Conservation (phyloP, 2,329 filamentous ascomycete genomes). For the Drechslerella coelobrocha region DNA sequence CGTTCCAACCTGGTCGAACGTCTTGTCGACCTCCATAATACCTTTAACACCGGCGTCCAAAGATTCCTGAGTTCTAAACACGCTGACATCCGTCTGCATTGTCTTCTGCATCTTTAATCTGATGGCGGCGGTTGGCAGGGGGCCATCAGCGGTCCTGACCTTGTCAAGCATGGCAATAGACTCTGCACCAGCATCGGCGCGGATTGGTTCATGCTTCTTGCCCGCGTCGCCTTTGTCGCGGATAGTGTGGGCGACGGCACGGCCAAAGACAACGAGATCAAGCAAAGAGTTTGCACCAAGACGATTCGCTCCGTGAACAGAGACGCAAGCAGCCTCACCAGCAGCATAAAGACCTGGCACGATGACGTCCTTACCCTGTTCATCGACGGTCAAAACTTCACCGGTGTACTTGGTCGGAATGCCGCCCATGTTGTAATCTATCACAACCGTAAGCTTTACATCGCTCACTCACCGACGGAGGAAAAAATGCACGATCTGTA, state of each 20-base stretch:
- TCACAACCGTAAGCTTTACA: slow-evolving; percentile 57
- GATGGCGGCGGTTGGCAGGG: slow-evolving; percentile 87
- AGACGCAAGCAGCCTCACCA: slow-evolving; percentile 96
- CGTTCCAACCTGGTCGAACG: slow-evolving; percentile 83
- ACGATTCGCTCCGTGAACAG: slow-evolving; percentile 97
- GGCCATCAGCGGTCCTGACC: slow-evolving; percentile 80
- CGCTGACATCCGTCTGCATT: slow-evolving; percentile 96
- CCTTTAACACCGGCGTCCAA: slow-evolving; percentile 90
- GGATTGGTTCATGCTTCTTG: slow-evolving; percentile 76
- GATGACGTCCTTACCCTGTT: slow-evolving; percentile 82
- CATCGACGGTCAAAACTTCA: slow-evolving; percentile 89
- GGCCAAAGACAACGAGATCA: slow-evolving; percentile 95
- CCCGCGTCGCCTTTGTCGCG: slow-evolving; percentile 91
- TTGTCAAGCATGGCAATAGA: slow-evolving; percentile 86
- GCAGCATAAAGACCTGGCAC: slow-evolving; percentile 95
- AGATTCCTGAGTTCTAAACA: slow-evolving; percentile 93
- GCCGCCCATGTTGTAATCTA: slow-evolving; percentile 98
- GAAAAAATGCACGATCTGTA: neutral
- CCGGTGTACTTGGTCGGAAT: slow-evolving; percentile 97
- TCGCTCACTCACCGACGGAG: neutral
- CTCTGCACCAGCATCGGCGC: slow-evolving; percentile 85
- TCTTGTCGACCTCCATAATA: slow-evolving; percentile 82
- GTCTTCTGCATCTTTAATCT: slow-evolving; percentile 94
- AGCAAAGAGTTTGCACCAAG: slow-evolving; percentile 97
- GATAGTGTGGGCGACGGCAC: slow-evolving; percentile 96